Evolutionary conservation across 176 grass and related monocot species (phyloP), one percentile per base, ranked within the genome.

Genomic region (Aegilops bicornis): DNA sequence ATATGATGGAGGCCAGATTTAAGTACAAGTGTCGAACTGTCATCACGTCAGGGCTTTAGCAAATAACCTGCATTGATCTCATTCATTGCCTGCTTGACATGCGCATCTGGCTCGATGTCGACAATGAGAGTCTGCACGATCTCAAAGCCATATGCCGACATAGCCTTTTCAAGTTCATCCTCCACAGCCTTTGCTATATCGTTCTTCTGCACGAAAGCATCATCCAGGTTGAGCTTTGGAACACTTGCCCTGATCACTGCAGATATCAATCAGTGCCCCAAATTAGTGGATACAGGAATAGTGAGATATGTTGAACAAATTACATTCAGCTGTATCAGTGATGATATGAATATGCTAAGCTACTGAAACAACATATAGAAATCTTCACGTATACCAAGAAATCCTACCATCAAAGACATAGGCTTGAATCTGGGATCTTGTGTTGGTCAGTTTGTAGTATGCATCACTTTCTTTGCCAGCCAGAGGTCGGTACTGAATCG

Each of bases 391-490:
- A 15, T 76, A 69, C 22, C 56, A 42, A 33, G 8, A 65, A 83
- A 31, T 9, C 83, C 5, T 88, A 97, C 95, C 95, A 29, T 97
- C 92, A 77, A 95, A 97, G 5, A 95, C 95, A 37, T 97, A 97
- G 20, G 95, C 88, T 75, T 97, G 92, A 78, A 97, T 97, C 84
- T 97, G 95, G 63, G 88, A 91, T 73, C 81, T 90, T 76, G 95
- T 93, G 87, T 97, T 97, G 84, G 69, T 97, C 67, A 97, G 89
- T 69, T 89, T 95, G 89, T 97, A 97, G 88, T 93, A 97, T 0
- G 92, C 95, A 5, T 97, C 95, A 45, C 33, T 91, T 45, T 91
- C 95, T 48, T 95, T 95, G 69, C 82, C 82, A 86, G 91, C 31
- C 69, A 97, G 83, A 78, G 91, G 90, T 15, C 89, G 89, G 69